Percentiles rank a stretch among this genome's conserved stretches.
Evolutionary conservation across 140 eudicot genomes (phyloP).

Genomic region (Flaveria floridana): DNA sequence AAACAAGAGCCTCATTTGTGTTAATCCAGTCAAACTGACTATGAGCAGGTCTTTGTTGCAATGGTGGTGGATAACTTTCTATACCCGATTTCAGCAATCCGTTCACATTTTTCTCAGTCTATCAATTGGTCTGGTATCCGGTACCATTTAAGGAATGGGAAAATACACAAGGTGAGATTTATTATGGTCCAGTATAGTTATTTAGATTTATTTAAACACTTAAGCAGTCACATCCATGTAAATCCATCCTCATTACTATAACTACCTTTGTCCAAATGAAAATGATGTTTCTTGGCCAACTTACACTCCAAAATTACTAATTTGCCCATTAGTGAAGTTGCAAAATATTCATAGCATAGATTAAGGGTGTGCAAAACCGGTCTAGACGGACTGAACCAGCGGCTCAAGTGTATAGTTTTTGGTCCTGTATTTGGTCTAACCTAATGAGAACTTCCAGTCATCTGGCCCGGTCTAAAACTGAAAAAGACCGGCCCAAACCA

Average conservation of each 20-base stretch:
- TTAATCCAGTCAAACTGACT: neutral
- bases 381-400: neutral
- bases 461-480: neutral
- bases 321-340: neutral
- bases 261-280: neutral
- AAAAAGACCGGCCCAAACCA: neutral
- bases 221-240: neutral
- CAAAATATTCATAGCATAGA: constrained; percentile 1
- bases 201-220: neutral
- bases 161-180: constrained; percentile 66
- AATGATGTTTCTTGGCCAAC: constrained; percentile 5
- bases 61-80: constrained; percentile 93
- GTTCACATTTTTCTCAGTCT: constrained; percentile 88
- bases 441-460: neutral
- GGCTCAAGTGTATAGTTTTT: neutral
- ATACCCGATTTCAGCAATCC: constrained; percentile 80
- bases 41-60: constrained; percentile 82
- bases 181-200: neutral
- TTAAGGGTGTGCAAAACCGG: neutral
- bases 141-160: constrained; percentile 88
- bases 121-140: constrained; percentile 98
- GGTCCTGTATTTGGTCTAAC: neutral
- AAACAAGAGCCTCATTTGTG: constrained; percentile 13
- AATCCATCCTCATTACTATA: neutral
- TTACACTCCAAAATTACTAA: neutral